A percentile compares a stretch with the other conserved stretches of the same genome.
Evolutionary conservation across 208 protist species (phyloP).

Genomic region (Wallacemonas sp.): DNA sequence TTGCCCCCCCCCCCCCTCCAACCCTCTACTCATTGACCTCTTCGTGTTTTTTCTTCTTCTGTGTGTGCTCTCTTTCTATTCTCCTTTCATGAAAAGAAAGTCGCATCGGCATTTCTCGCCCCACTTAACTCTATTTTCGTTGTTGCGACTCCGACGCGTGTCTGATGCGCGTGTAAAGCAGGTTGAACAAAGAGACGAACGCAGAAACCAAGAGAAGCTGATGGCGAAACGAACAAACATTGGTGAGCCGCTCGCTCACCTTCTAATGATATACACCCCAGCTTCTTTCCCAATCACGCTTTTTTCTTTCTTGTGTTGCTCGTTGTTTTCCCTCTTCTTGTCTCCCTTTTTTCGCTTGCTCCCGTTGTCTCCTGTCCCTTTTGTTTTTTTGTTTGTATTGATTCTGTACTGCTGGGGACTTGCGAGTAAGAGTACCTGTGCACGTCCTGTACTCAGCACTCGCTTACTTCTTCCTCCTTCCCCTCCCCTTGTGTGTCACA

Average conservation of each 20-base stretch:
- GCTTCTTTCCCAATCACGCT: too few relatives aligned
- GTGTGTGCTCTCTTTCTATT: conserved; percentile 3
- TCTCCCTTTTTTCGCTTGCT: not conserved
- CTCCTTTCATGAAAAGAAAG: not conserved
- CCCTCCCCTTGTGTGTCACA: too few relatives aligned
- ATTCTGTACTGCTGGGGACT: conserved; percentile 8
- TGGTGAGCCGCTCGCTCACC: too few relatives aligned
- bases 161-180: too few relatives aligned
- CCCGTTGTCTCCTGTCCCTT: conserved; percentile 16
- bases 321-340: not conserved
- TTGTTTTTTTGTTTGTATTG: conserved; percentile 5
- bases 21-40: not conserved
- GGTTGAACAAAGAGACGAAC: too few relatives aligned
- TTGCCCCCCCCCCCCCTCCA: not conserved
- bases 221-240: too few relatives aligned
- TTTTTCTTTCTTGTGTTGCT: not conserved
- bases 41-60: not conserved
- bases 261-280: too few relatives aligned
- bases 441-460: not conserved
- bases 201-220: too few relatives aligned
- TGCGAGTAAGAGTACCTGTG: too few relatives aligned
- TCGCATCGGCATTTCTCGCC: not conserved
- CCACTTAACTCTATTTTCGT: not conserved
- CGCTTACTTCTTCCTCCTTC: not conserved
- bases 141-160: too few relatives aligned